Conservation (phyloP, 2,329 filamentous ascomycete genomes). For the Trichoderma sp. region DNA sequence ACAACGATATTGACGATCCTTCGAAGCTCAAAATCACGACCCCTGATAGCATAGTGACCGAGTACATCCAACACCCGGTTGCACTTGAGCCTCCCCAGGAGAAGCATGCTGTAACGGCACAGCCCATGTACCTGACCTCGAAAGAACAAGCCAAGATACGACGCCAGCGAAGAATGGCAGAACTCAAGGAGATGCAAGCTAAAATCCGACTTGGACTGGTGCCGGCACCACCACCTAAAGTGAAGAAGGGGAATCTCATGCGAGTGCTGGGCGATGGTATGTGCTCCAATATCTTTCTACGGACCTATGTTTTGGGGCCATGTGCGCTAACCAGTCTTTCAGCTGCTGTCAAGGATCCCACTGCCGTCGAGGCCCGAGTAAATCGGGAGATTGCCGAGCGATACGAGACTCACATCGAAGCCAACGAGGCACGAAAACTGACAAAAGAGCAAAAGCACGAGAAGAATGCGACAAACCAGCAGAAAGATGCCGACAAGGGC, state of each 20-base stretch:
- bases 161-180: slow-evolving; percentile 85
- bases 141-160: slow-evolving; percentile 92
- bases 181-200: slow-evolving; percentile 93
- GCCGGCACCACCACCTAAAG: slow-evolving; percentile 88
- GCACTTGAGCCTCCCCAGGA: slow-evolving; percentile 90
- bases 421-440: slow-evolving; percentile 83
- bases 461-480: slow-evolving; percentile 80
- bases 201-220: slow-evolving; percentile 91
- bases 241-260: slow-evolving; percentile 98
- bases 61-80: slow-evolving; percentile 91
- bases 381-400: slow-evolving; percentile 91
- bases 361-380: slow-evolving; percentile 91
- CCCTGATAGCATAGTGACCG: slow-evolving; percentile 83
- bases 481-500: slow-evolving; percentile 83
- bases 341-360: slow-evolving; percentile 85
- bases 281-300: slow-evolving; percentile 40
- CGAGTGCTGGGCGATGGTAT: slow-evolving; percentile 79
- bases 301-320: neutral
- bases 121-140: slow-evolving; percentile 88
- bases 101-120: slow-evolving; percentile 73
- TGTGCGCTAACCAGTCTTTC: slow-evolving; percentile 26
- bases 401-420: slow-evolving; percentile 71
- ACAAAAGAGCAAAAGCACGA: slow-evolving; percentile 85
- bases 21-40: slow-evolving; percentile 71
- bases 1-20: slow-evolving; percentile 67